Conservation (phyloP, 306 rosid species). For the Luffa acutangula region DNA sequence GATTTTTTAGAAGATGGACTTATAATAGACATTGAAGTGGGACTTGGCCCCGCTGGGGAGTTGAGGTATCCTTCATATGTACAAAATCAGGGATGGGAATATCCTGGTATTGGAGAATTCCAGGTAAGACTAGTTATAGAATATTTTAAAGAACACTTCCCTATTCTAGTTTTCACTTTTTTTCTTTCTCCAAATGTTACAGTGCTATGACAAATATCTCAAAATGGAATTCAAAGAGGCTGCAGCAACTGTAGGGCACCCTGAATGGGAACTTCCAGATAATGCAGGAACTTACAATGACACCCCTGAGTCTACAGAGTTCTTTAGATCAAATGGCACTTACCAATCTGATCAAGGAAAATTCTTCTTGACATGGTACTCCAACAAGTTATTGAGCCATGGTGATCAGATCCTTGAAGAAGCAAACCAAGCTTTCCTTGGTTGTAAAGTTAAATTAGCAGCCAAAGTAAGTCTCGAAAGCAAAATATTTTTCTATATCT, state of each 20-base stretch:
- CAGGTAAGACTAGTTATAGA: constrained; percentile 41
- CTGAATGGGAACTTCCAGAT: constrained; percentile 77
- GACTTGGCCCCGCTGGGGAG: constrained; percentile 93
- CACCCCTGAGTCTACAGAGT: constrained; percentile 54
- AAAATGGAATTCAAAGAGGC: constrained; percentile 59
- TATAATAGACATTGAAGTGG: constrained; percentile 76
- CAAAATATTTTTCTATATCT: neutral
- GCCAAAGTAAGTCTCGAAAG: constrained; percentile 46
- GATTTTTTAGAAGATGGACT: constrained; percentile 61
- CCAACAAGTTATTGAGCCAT: constrained; percentile 60
- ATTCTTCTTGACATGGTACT: constrained; percentile 85
- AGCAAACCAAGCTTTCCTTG: constrained; percentile 65
- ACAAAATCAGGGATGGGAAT: constrained; percentile 51
- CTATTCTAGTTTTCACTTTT: neutral
- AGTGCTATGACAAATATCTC: constrained; percentile 88
- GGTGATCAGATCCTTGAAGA: constrained; percentile 78
- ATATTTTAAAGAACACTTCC: neutral
- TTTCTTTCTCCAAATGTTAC: constrained; percentile 15
- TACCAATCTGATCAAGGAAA: constrained; percentile 56
- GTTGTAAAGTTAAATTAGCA: constrained; percentile 73
- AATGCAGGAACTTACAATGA: constrained; percentile 68
- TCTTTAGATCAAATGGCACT: constrained; percentile 60
- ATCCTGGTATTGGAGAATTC: constrained; percentile 95
- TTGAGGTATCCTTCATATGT: constrained; percentile 82
- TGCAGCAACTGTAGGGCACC: constrained; percentile 49